A percentile compares a stretch with the other conserved stretches of the same genome.
phyloP scores from a whole-genome alignment of 2,329 filamentous ascomycete genomes.

The Pleomassaria siparia region DNA sequence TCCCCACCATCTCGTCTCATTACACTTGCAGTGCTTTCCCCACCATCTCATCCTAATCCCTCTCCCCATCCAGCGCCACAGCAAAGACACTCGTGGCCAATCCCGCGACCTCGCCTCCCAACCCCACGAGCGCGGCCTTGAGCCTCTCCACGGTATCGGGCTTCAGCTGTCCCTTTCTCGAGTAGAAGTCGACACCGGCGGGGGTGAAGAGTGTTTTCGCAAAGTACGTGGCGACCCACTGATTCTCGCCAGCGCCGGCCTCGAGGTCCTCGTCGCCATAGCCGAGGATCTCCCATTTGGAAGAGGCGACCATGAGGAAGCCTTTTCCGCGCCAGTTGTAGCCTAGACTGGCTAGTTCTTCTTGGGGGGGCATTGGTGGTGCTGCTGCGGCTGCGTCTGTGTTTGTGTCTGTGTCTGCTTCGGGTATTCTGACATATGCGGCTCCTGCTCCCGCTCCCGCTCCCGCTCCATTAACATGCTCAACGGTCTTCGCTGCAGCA shows the following conservation, averaged over 20 bases:
- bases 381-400: slow-evolving; percentile 14
- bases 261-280: slow-evolving; percentile 60
- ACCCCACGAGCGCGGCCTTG: slow-evolving; percentile 53
- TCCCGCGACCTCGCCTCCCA: slow-evolving; percentile 57
- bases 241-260: slow-evolving; percentile 43
- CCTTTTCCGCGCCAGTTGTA: slow-evolving; percentile 75
- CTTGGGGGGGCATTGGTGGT: no score
- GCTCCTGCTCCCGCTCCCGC: no score
- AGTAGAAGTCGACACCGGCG: slow-evolving; percentile 79
- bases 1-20: no score
- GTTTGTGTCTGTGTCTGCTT: not conserved
- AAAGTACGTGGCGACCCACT: slow-evolving; percentile 83
- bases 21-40: no score
- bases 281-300: slow-evolving; percentile 80
- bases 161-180: slow-evolving; percentile 60
- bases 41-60: slow-evolving; percentile 10
- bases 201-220: slow-evolving; percentile 80
- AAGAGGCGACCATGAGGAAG: slow-evolving; percentile 69
- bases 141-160: slow-evolving; percentile 60
- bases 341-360: slow-evolving; percentile 52
- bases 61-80: slow-evolving; percentile 33
- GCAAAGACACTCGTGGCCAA: slow-evolving; percentile 55
- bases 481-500: slow-evolving; percentile 1
- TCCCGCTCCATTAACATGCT: no score
- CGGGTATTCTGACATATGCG: no score